A percentile compares a stretch with the other conserved stretches of the same genome.
Evolutionary conservation across 164 flowering plant species (phyloP).

Genomic region (Vitis rotundifolia): DNA sequence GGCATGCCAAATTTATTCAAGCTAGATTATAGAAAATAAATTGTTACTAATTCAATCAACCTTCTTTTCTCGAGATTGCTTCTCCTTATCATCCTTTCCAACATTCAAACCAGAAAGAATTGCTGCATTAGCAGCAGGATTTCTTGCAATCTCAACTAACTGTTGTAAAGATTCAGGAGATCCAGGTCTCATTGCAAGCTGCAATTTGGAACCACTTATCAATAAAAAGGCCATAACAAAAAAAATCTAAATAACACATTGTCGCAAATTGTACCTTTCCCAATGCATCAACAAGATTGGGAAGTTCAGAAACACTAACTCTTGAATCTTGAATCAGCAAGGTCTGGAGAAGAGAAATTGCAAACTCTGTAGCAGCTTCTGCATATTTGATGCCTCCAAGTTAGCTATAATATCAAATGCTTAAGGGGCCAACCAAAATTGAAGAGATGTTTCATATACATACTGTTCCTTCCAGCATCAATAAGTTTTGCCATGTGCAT

Average conservation of each 20-base stretch:
- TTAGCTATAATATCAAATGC: constrained; percentile 4
- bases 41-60: constrained; percentile 22
- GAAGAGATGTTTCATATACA: constrained; percentile 20
- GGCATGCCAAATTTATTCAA: no score
- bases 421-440: not conserved
- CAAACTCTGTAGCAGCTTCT: constrained; percentile 92
- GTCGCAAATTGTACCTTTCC: constrained; percentile 54
- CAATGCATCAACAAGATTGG: constrained; percentile 87
- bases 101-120: constrained; percentile 30
- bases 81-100: constrained; percentile 68
- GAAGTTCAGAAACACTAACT: constrained; percentile 71
- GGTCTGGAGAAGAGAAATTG: constrained; percentile 75
- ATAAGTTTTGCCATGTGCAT: constrained; percentile 92
- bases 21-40: not conserved
- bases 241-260: not conserved
- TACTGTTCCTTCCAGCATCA: constrained; percentile 97
- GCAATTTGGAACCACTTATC: constrained; percentile 11
- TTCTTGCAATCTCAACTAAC: constrained; percentile 79
- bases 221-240: not conserved
- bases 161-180: constrained; percentile 84
- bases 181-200: constrained; percentile 92
- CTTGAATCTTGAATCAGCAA: constrained; percentile 67
- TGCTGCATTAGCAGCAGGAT: constrained; percentile 54
- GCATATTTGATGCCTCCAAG: constrained; percentile 29
- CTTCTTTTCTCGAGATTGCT: constrained; percentile 71